Evolutionary conservation across 371 early-diverging fungal species (phyloP), one percentile per base, ranked within the genome.

Genomic region (Haplosporangium sp.): DNA sequence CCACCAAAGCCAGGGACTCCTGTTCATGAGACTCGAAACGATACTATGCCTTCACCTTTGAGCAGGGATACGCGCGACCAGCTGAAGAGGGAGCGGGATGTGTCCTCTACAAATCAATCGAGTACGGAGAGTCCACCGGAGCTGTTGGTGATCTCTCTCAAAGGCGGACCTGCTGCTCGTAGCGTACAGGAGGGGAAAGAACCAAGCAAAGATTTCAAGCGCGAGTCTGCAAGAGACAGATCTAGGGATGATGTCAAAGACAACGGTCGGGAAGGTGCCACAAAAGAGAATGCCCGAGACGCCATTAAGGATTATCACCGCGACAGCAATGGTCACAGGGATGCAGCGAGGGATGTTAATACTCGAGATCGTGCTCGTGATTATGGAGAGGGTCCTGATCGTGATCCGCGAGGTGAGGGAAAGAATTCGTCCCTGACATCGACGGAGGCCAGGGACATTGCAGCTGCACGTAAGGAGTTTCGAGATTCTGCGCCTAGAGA

Each of bases 401-500:
- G 67, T 29, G 65, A 65, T 37, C 20, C 21, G 20, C 54, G 63
- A 11, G 51, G 50, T 9, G 50, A 50, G 20, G 9, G 6, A 16
- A 50, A 20, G 50, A 18, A 20, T 18, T 50, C 50, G n/a, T 50
- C 50, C 5, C 16, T 50, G 50, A n/a, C 18, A 20, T 50, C 21
- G 9, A 37, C 51, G 2, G 67, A 65, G 0, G 5, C 18, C 38
- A 41, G 67, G 10, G 72, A 73, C 10, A 21, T 68, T 10, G 64
- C 51, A 4, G 57, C 54, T 4, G 64, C 61, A 16, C 60, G 75
- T 11, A 69, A 69, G 51, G 75, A 75, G n/a, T 55, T 76, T 45
- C 59, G 77, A 2, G 71, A 76, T 43, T 67, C 67, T 21, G 75
- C 75, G 0, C 75, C 75, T 6, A 59, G 77, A 45, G 77, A 76